phyloP scores from a whole-genome alignment of 129 eudicot genomes.

The Glebionis coronaria region DNA sequence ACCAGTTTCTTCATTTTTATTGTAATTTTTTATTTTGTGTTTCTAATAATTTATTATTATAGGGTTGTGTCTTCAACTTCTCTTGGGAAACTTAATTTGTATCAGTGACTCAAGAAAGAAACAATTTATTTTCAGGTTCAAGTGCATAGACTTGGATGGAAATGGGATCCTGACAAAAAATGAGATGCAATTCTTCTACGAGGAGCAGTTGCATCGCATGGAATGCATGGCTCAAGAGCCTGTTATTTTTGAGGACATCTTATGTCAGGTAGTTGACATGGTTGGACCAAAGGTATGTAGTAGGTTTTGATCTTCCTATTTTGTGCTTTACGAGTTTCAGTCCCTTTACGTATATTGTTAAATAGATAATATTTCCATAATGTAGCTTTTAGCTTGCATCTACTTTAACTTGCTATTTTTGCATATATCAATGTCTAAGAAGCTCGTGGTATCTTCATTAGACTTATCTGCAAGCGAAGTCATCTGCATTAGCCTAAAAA shows the following conservation, averaged over 20 bases:
- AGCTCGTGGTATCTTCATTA: too few species aligned
- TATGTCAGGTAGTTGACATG: slow-evolving; percentile 17
- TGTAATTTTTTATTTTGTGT: not conserved
- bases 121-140: slow-evolving; percentile 9
- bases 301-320: not conserved
- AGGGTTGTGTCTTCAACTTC: not conserved
- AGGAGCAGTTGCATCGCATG: slow-evolving; percentile 18
- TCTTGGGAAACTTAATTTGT: too few species aligned
- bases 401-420: not conserved
- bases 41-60: not conserved
- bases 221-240: slow-evolving; percentile 22
- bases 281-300: slow-evolving; percentile 10
- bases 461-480: too few species aligned
- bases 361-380: not conserved
- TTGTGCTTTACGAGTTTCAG: not conserved
- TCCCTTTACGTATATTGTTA: not conserved
- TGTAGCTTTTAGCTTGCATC: not conserved
- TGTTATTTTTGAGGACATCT: slow-evolving; percentile 13
- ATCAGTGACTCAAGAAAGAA: too few species aligned
- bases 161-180: slow-evolving; percentile 8
- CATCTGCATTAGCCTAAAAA: too few species aligned
- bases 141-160: slow-evolving; percentile 12
- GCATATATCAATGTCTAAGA: too few species aligned
- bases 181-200: slow-evolving; percentile 17
- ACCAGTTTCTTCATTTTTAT: too few species aligned